Conservation (phyloP, 2,329 filamentous ascomycete genomes). For the Xylariaceae sp. region DNA sequence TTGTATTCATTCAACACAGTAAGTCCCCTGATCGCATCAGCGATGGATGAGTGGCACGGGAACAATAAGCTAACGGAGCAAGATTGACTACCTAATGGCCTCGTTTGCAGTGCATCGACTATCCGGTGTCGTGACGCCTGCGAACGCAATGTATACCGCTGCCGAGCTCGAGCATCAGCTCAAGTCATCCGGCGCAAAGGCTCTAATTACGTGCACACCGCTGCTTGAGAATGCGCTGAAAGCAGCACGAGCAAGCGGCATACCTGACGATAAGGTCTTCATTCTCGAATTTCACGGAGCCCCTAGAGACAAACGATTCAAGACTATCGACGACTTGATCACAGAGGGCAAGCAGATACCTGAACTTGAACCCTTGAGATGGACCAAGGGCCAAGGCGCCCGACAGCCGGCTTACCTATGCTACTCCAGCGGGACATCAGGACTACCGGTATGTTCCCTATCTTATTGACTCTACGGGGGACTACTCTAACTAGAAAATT, state of each 20-base stretch:
- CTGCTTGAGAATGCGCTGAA: slow-evolving; percentile 61
- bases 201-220: slow-evolving; percentile 66
- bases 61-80: slow-evolving; percentile 1
- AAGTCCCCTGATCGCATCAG: slow-evolving; percentile 5
- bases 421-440: slow-evolving; percentile 72
- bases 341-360: slow-evolving; percentile 52
- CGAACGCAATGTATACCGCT: slow-evolving; percentile 67
- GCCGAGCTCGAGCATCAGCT: slow-evolving; percentile 67
- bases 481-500: neutral
- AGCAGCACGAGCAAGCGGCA: slow-evolving; percentile 58
- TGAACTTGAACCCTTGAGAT: slow-evolving; percentile 49
- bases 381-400: slow-evolving; percentile 58
- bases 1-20: slow-evolving; percentile 71
- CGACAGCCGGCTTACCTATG: slow-evolving; percentile 68
- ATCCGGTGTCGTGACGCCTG: slow-evolving; percentile 64
- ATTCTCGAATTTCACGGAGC: slow-evolving; percentile 51
- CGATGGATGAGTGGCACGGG: neutral
- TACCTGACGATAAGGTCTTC: slow-evolving; percentile 62
- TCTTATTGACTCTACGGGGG: neutral
- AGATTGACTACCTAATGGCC: slow-evolving; percentile 65
- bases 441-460: slow-evolving; percentile 54
- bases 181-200: slow-evolving; percentile 60
- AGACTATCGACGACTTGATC: slow-evolving; percentile 63
- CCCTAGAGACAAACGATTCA: slow-evolving; percentile 46
- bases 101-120: slow-evolving; percentile 68